Conservation (phyloP, 495 filamentous ascomycete species). For the Penicillium maclennaniae region DNA sequence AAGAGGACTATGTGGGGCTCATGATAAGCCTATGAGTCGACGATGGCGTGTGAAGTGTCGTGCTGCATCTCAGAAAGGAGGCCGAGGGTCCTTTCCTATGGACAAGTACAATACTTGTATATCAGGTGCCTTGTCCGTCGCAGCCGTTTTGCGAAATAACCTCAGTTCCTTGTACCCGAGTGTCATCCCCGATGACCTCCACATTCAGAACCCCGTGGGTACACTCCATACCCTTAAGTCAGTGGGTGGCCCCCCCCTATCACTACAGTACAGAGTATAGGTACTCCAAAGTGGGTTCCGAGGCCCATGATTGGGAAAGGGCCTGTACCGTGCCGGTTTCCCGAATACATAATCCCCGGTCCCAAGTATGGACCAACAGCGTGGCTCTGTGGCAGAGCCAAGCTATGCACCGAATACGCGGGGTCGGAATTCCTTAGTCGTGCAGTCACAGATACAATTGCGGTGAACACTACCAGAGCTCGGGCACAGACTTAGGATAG, state of each 20-base stretch:
- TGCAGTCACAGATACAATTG: too few species aligned
- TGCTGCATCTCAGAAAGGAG: constrained; percentile 11
- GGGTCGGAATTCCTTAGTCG: background rate
- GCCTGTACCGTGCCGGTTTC: constrained; percentile 30
- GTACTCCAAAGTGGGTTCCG: background rate
- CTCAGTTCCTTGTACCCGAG: background rate
- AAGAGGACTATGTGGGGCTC: constrained; percentile 11
- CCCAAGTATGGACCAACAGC: background rate
- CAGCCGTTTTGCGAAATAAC: background rate
- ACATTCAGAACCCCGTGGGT: background rate
- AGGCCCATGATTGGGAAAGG: background rate
- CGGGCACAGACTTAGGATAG: background rate
- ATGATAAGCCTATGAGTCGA: constrained; percentile 15
- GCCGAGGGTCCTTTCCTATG: constrained; percentile 3
- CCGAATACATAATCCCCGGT: constrained; percentile 19
- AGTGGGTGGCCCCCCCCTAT: background rate
- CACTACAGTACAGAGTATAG: background rate
- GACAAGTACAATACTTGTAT: background rate
- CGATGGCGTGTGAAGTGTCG: constrained; percentile 1
- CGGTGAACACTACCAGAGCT: background rate
- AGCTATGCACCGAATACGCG: background rate
- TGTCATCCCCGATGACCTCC: background rate
- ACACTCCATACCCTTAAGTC: background rate
- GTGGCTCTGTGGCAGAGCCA: background rate
- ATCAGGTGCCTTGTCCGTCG: background rate